Percentiles rank a stretch among this genome's conserved stretches.
Evolutionary conservation across 305 asterid species (phyloP).

Genomic region (Fraxinus sp.): DNA sequence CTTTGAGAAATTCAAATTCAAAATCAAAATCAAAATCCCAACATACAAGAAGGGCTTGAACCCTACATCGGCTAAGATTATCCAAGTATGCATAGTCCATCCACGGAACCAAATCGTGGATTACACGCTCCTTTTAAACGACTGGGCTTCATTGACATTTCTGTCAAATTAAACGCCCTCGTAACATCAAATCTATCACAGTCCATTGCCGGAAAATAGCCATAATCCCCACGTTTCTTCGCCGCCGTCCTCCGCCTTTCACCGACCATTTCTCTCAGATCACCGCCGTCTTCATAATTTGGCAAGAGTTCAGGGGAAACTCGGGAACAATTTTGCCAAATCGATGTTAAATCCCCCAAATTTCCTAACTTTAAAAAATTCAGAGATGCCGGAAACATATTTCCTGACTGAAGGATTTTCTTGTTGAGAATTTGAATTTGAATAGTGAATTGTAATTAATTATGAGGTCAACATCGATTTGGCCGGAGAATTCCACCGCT

Average conservation of each 20-base stretch:
- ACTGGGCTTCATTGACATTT: constrained; percentile 19
- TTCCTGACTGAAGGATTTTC: neutral
- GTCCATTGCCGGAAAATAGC: constrained; percentile 8
- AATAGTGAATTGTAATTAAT: constrained; percentile 24
- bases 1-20: neutral
- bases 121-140: neutral
- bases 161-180: constrained; percentile 14
- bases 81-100: neutral
- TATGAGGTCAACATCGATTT: constrained; percentile 54
- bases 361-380: neutral
- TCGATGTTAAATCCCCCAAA: neutral
- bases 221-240: neutral
- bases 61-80: neutral
- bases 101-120: neutral
- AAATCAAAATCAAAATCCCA: neutral
- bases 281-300: constrained; percentile 22
- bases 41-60: neutral
- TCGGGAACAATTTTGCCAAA: constrained; percentile 23
- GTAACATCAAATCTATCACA: constrained; percentile 28
- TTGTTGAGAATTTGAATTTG: neutral
- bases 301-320: constrained; percentile 23
- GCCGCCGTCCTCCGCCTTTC: constrained; percentile 19
- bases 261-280: constrained; percentile 24
- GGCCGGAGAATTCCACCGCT: constrained; percentile 49
- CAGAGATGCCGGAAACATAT: neutral